Evolutionary conservation across 2,329 filamentous ascomycete genomes (phyloP), one percentile per base, ranked within the genome.

Genomic region (Neofusicoccum cordaticola): DNA sequence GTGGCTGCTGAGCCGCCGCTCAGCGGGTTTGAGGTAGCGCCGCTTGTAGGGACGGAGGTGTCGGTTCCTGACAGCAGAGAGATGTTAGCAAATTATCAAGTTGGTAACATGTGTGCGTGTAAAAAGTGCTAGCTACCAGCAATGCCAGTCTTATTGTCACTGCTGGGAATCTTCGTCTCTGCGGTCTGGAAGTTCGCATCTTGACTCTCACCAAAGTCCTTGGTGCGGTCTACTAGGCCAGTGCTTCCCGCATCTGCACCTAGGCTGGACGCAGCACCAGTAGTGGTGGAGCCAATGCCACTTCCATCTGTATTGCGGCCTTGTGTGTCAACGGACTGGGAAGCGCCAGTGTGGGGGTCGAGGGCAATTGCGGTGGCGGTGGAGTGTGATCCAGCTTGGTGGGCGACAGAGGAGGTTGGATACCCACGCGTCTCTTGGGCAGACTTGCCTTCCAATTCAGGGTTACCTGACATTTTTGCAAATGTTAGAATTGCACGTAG

Each of bases 171-270:
- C 11, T 27, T 56, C 27, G 27, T 31, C 35, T 27, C 37, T 56
- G 31, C 13, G 12, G 17, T 17, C 17, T 34, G 35, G 19, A 56
- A 56, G n/a, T 56, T 35, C 12, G 51, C 35, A 12, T 56, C 51
- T 5, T 17, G 17, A 13, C 52, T 57, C 19, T 41, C 39, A 13
- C 52, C 13, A 7, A 57, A 44, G 19, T 62, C 35, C 60, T 42
- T 62, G 60, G 60, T 62, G 47, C 60, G 60, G 50, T 62, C 60
- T 17, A 52, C 37, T 12, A 62, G 37, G n/a, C 31, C 17, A 27
- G 27, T 35, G 27, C 27, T 35, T 35, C 17, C 37, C 22, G 19
- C 15, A 13, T 15, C 12, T 34, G 7, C 52, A 8, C 2, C 15
- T 11, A 17, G 39, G 37, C 44, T 44, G 9, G 52, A 57, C 7